Base-by-base conservation (phyloP, 768 basidiomycete species). In the Boletus subcaerulescens region DNA sequence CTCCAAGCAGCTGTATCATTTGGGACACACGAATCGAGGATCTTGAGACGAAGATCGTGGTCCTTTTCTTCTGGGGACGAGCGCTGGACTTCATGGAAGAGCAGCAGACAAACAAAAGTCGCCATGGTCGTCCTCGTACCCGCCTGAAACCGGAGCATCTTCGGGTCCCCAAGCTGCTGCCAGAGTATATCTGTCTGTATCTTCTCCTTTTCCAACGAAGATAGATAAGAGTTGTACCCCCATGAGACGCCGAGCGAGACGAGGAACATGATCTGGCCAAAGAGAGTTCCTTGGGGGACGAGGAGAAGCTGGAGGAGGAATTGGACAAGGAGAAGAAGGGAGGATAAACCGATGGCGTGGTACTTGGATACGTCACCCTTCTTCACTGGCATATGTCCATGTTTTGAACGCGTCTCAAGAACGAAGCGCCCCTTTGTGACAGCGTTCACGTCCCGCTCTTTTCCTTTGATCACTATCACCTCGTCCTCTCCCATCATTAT, bases 211-310 rank as follows among this genome's bases (percentile, higher is more conserved):
- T 77, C 74, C 66, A 78, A 52, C 4, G 65, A 68, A 11, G 71
- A 65, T 7, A 73, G 57, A 35, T 63, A 71, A 0, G 65, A 60
- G 33, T 71, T 73, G 42, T 74, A 71, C 8, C 26, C 46, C 72
- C 73, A 74, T 0, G 70, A 74, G 2, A 63, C 56, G 6, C 50
- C 63, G 39, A 74, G 60, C 6, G 70, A 65, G 9, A 52, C 5
- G 24, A 69, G 46, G 46, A 73, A 74, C 69, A 74, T 63, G 43
- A 65, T 50, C 42, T 73, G 73, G 5, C 73, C 72, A 17, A 73
- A 74, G 7, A 73, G 62, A 2, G 56, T 32, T 13, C 64, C 64
- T 53, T 70, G 68, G 0, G 72, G 72, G 36, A 70, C 60, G 39
- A 73, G 60, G 36, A 73, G 57, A 17, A 72, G 64, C 42, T 73